Percentiles rank a stretch among this genome's conserved stretches.
Evolutionary conservation across 2,329 filamentous ascomycete genomes (phyloP).

Genomic region (Emergomyces africanus): DNA sequence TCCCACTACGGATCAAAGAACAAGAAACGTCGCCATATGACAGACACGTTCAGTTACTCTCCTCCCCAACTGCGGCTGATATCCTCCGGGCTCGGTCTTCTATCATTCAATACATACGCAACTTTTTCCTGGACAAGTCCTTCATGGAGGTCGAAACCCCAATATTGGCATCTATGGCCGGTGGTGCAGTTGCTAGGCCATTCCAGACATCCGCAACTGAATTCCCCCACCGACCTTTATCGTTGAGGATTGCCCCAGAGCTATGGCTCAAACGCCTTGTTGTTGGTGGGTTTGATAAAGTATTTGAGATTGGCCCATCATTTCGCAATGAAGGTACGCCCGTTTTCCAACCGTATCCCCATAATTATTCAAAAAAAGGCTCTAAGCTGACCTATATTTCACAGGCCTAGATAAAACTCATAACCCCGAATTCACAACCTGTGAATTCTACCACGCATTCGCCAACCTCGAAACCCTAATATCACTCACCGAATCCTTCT

Average conservation of each 20-base stretch:
- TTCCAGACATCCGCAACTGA: conserved; percentile 72
- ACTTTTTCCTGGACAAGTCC: conserved; percentile 55
- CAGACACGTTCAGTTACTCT: conserved; percentile 76
- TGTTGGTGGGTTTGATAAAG: conserved; percentile 71
- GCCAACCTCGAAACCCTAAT: conserved; percentile 65
- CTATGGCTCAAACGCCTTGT: conserved; percentile 89
- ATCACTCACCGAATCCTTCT: conserved; percentile 57
- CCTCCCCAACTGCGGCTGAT: conserved; percentile 55
- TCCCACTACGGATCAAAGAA: conserved; percentile 59
- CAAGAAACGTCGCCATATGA: conserved; percentile 60
- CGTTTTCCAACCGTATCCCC: background rate
- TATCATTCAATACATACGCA: conserved; percentile 60
- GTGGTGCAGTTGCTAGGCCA: conserved; percentile 77
- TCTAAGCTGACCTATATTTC: background rate
- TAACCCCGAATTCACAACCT: conserved; percentile 95
- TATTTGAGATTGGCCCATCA: conserved; percentile 86
- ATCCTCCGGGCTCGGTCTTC: conserved; percentile 60
- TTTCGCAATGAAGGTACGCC: conserved; percentile 77
- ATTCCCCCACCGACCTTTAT: conserved; percentile 56
- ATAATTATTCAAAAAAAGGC: background rate
- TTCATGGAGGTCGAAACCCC: conserved; percentile 90
- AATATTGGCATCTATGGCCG: conserved; percentile 66
- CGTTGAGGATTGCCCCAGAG: conserved; percentile 83
- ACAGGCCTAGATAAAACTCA: conserved; percentile 66
- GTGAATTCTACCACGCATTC: conserved; percentile 90